A percentile compares a stretch with the other conserved stretches of the same genome.
Evolutionary conservation across 75 land plant genomes (phyloP).

Genomic region (Selaginella tamariscina): DNA sequence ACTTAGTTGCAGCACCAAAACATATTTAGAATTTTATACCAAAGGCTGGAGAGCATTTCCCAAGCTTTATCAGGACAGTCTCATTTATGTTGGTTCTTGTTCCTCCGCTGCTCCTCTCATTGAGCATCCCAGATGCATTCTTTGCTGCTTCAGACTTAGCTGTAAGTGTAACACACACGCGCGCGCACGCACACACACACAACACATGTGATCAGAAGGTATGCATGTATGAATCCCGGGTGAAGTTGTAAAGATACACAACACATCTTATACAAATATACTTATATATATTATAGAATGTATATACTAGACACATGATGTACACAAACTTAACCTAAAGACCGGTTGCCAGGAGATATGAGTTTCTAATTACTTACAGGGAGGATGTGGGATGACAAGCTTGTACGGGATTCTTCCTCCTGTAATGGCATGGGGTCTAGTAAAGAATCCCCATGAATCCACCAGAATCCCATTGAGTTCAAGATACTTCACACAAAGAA

Average conservation of each 20-base stretch:
- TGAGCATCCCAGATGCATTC: conserved; percentile 52
- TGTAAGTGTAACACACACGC: conserved; percentile 36
- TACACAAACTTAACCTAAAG: background rate
- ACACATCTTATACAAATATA: too few relatives aligned
- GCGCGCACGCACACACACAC: too few relatives aligned
- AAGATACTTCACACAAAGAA: background rate
- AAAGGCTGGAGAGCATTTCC: too few relatives aligned
- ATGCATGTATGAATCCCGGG: too few relatives aligned
- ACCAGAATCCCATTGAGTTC: too few relatives aligned
- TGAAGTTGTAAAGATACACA: too few relatives aligned
- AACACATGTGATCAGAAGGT: too few relatives aligned
- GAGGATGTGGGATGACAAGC: conserved; percentile 66
- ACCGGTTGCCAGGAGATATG: too few relatives aligned
- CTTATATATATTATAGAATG: background rate
- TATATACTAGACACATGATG: background rate
- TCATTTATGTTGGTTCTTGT: conserved; percentile 32
- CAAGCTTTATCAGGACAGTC: conserved; percentile 2
- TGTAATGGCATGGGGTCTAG: conserved; percentile 62
- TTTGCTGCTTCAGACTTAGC: conserved; percentile 67
- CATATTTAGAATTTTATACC: too few relatives aligned
- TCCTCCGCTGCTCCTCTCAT: conserved; percentile 49
- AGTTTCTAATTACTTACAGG: conserved; percentile 24
- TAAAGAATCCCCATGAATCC: background rate
- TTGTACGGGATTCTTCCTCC: conserved; percentile 77
- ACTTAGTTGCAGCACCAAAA: conserved; percentile 4